Percentiles rank a stretch among this genome's conserved stretches.
Evolutionary conservation across 345 rosid genomes (phyloP).

Genomic region (Theobroma cacao): DNA sequence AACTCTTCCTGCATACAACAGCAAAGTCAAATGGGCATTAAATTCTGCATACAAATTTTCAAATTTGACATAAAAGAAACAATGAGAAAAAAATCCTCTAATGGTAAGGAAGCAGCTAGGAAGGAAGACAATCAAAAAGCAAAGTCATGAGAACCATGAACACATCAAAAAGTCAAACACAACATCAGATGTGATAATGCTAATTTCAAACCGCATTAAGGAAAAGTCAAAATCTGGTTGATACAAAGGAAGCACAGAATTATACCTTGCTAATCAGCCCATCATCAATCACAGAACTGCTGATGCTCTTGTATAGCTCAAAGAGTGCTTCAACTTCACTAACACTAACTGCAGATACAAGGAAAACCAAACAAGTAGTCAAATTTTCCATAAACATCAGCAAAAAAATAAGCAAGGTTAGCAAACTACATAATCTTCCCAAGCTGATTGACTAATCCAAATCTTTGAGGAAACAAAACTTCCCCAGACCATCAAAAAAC

Average conservation of each 20-base stretch:
- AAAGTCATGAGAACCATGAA: neutral
- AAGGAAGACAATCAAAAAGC: neutral
- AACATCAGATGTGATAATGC: neutral
- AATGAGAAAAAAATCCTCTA: neutral
- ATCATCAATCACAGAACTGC: constrained; percentile 94
- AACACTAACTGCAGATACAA: constrained; percentile 73
- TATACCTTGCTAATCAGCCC: constrained; percentile 92
- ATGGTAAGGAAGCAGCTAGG: neutral
- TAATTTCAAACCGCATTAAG: neutral
- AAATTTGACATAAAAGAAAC: neutral
- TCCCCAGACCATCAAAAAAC: too few relatives aligned
- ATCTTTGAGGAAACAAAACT: neutral
- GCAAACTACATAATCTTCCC: neutral
- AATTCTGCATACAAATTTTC: neutral
- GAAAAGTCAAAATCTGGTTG: neutral
- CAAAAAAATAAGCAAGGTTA: neutral
- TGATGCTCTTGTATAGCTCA: constrained; percentile 95
- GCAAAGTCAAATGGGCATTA: neutral
- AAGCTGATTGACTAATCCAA: neutral
- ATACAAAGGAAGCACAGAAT: neutral
- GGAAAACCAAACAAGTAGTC: neutral
- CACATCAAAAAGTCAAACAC: neutral
- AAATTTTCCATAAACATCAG: neutral
- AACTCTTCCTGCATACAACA: constrained; percentile 84
- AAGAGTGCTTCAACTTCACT: constrained; percentile 99